Percentiles rank a stretch among this genome's conserved stretches.
These are phyloP conservation scores for Lentinula guzmanii DNA, from an alignment of 768 basidiomycete species.

Conservation along the genomic window DNA sequence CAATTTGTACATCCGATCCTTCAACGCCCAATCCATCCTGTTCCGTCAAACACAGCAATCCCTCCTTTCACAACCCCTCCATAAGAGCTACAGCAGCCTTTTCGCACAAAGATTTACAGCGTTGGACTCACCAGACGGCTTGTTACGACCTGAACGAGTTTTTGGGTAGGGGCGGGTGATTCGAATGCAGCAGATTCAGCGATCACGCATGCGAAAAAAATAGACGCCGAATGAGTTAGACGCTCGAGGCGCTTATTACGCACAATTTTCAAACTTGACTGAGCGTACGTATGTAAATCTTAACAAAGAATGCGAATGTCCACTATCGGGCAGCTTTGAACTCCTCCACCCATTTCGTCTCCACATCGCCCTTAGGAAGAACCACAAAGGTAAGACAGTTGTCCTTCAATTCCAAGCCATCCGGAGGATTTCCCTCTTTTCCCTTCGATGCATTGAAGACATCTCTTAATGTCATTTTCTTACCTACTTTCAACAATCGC, in stretches of 20 bases:
- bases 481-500: slow-evolving; percentile 85
- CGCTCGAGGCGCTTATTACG: not conserved
- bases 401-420: slow-evolving; percentile 83
- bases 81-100: slow-evolving; percentile 17
- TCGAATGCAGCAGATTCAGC: not conserved
- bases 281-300: not conserved
- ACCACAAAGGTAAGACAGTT: slow-evolving; percentile 78
- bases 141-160: slow-evolving; percentile 20
- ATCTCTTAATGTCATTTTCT: slow-evolving; percentile 80
- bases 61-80: slow-evolving; percentile 13
- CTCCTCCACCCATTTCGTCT: slow-evolving; percentile 82
- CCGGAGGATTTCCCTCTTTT: slow-evolving; percentile 52
- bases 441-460: slow-evolving; percentile 60
- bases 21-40: slow-evolving; percentile 50
- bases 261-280: not conserved
- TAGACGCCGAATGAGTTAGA: not conserved
- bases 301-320: not conserved
- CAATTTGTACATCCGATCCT: slow-evolving; percentile 15
- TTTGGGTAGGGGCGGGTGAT: not conserved
- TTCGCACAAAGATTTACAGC: slow-evolving; percentile 3
- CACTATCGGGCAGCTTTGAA: slow-evolving; percentile 54
- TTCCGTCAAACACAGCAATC: slow-evolving; percentile 20
- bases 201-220: not conserved
- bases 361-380: slow-evolving; percentile 68
- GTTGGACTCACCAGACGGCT: slow-evolving; percentile 61